Conservation (phyloP, 306 rosid genomes). For the Acacia confusa region DNA sequence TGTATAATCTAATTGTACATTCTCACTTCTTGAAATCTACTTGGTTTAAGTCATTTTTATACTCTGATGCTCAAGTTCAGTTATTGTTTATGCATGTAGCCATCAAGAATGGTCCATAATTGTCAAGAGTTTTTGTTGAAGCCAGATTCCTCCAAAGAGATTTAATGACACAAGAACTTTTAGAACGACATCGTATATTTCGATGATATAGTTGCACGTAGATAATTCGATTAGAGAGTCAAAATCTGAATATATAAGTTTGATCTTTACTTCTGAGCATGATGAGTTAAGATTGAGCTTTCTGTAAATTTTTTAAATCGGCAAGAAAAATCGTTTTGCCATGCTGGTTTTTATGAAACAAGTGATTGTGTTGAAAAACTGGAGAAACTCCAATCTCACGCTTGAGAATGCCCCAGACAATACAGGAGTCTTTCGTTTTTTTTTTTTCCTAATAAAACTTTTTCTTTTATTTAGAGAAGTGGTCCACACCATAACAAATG, state of each 20-base stretch:
- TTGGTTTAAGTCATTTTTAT: background rate
- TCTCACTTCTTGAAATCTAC: constrained; percentile 1
- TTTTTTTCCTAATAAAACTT: background rate
- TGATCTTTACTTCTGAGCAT: background rate
- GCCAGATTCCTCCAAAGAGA: background rate
- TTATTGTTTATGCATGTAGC: background rate
- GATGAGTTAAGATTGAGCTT: background rate
- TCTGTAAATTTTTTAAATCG: background rate
- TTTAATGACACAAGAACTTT: background rate
- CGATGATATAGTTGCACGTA: background rate
- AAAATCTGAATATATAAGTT: background rate
- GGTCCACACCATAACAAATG: background rate
- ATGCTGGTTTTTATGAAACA: background rate
- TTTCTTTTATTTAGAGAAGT: background rate
- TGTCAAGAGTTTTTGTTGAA: background rate
- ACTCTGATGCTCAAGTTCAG: background rate
- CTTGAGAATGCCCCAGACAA: no score
- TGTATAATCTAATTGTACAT: constrained; percentile 30
- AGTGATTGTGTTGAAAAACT: background rate
- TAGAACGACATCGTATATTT: background rate
- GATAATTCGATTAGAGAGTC: background rate
- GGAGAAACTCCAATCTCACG: no score
- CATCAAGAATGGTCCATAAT: no score
- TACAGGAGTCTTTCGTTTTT: no score
- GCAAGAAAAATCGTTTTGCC: background rate